Evolutionary conservation across 139 green algal genomes (phyloP).

Genomic region (Raphidocelis subcapitata): DNA sequence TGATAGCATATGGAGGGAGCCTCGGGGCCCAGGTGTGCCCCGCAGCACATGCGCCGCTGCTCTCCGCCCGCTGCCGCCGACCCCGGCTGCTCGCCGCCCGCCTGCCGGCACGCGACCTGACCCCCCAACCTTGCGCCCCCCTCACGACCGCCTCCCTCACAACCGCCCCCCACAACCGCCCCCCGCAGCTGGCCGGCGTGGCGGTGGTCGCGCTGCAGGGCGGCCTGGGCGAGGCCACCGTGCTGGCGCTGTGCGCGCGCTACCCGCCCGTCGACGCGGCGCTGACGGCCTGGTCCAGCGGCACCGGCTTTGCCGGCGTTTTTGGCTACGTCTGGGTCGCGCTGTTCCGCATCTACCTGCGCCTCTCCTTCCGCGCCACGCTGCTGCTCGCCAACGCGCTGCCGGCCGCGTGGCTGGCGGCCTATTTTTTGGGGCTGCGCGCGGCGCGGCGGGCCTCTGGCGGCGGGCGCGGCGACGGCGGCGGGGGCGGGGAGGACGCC

Average conservation of each 20-base stretch:
- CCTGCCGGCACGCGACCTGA: too few relatives aligned
- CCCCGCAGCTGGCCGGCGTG: constrained; percentile 56
- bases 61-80: too few relatives aligned
- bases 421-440: constrained; percentile 32
- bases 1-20: too few relatives aligned
- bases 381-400: constrained; percentile 40
- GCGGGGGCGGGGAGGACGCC: not conserved
- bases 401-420: constrained; percentile 16
- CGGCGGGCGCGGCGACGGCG: not conserved
- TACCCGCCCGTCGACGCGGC: constrained; percentile 25
- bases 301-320: constrained; percentile 54
- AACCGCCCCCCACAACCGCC: too few relatives aligned
- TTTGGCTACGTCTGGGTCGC: constrained; percentile 62
- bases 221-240: constrained; percentile 58
- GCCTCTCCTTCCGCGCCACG: constrained; percentile 37
- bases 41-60: too few relatives aligned
- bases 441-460: not conserved
- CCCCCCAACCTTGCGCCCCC: too few relatives aligned
- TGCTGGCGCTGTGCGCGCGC: constrained; percentile 47
- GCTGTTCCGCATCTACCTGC: constrained; percentile 34
- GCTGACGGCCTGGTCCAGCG: constrained; percentile 23
- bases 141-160: too few relatives aligned
- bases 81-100: too few relatives aligned
- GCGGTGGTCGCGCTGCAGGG: constrained; percentile 49
- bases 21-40: too few relatives aligned